Evolutionary conservation across 768 basidiomycete species (phyloP).

Genomic region (Lyophyllum decastes): DNA sequence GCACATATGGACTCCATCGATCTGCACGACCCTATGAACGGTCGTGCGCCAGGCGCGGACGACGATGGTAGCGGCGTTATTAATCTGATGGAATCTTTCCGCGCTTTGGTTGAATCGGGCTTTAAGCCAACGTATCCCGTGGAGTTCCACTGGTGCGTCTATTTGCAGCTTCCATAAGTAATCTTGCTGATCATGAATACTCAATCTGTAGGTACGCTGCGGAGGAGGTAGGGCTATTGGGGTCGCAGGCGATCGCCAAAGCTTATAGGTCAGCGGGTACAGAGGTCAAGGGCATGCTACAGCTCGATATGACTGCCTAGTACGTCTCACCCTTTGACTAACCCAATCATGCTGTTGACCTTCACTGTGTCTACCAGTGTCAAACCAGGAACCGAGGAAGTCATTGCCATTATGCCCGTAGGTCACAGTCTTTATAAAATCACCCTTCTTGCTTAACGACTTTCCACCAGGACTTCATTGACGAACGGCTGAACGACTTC

Average conservation of each 20-base stretch:
- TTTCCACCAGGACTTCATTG: slow-evolving; percentile 26
- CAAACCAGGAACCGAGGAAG: slow-evolving; percentile 41
- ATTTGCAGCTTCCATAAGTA: background rate
- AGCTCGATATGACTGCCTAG: slow-evolving; percentile 50
- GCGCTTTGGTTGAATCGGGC: slow-evolving; percentile 39
- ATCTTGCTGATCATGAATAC: background rate
- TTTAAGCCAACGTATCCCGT: slow-evolving; percentile 42
- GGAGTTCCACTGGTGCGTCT: slow-evolving; percentile 50
- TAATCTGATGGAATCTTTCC: slow-evolving; percentile 45
- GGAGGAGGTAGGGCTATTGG: slow-evolving; percentile 52
- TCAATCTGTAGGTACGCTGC: slow-evolving; percentile 26
- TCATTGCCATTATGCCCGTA: slow-evolving; percentile 34
- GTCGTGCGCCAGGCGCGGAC: slow-evolving; percentile 37
- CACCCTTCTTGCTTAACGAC: background rate
- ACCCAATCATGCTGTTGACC: slow-evolving; percentile 10
- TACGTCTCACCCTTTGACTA: slow-evolving; percentile 15
- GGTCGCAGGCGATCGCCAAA: slow-evolving; percentile 46
- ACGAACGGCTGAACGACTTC: slow-evolving; percentile 40
- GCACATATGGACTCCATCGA: slow-evolving; percentile 33
- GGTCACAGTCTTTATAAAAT: background rate
- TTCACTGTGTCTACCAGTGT: slow-evolving; percentile 28
- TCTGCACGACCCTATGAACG: slow-evolving; percentile 22
- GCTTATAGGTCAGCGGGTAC: slow-evolving; percentile 41
- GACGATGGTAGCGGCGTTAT: slow-evolving; percentile 44
- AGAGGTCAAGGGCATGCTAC: slow-evolving; percentile 41